phyloP scores from a whole-genome alignment of 202 grass and related monocot species.

The Miscanthus sacchariflorus region DNA sequence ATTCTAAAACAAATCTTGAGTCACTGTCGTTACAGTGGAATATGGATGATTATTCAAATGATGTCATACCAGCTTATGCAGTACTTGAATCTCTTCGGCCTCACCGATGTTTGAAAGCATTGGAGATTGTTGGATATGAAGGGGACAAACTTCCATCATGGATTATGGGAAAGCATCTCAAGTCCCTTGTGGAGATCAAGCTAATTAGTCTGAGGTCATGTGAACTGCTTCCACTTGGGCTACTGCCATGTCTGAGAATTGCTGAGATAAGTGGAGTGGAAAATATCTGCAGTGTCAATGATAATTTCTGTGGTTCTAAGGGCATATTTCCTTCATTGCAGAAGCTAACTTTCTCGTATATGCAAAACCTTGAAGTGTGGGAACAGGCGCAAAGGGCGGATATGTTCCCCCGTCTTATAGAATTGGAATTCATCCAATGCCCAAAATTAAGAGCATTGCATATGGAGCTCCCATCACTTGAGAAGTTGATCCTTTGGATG shows the following conservation, averaged over 20 bases:
- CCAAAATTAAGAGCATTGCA: slow-evolving; percentile 22
- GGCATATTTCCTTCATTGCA: slow-evolving; percentile 33
- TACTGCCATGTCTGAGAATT: slow-evolving; percentile 32
- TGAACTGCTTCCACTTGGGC: slow-evolving; percentile 22
- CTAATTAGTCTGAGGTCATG: not conserved
- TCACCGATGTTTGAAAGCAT: not conserved
- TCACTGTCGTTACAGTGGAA: not conserved
- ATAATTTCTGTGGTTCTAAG: not conserved
- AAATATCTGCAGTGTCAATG: not conserved
- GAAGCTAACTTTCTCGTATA: slow-evolving; percentile 36
- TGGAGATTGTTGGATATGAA: slow-evolving; percentile 37
- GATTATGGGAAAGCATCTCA: not conserved
- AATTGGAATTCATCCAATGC: slow-evolving; percentile 40
- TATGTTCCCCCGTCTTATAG: slow-evolving; percentile 14
- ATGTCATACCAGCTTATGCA: not conserved
- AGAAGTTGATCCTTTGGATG: no score
- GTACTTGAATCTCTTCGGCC: slow-evolving; percentile 26
- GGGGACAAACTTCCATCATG: not conserved
- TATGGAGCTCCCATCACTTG: no score
- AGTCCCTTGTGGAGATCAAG: slow-evolving; percentile 13
- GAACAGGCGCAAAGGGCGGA: not conserved
- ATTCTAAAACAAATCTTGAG: not conserved
- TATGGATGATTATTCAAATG: not conserved
- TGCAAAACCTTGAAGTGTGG: slow-evolving; percentile 34
- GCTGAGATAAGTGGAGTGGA: slow-evolving; percentile 34